Percentiles rank a stretch among this genome's conserved stretches.
phyloP scores from a whole-genome alignment of 1,139 yeast species.

The Hanseniaspora sp. region DNA sequence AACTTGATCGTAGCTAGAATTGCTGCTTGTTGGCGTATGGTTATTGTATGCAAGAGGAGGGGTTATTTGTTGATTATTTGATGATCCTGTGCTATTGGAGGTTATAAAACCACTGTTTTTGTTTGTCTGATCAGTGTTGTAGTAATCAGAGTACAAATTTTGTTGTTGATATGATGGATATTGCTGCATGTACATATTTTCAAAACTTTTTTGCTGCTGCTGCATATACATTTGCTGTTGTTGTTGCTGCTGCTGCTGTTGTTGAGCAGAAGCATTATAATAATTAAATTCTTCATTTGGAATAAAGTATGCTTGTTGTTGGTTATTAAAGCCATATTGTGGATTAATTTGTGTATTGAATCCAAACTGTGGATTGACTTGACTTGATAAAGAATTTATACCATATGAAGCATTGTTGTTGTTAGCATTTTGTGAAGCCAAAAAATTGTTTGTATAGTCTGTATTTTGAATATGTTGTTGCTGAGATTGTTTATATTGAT shows the following conservation, averaged over 20 bases:
- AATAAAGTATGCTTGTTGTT: neutral
- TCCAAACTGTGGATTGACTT: too few relatives aligned
- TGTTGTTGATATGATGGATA: neutral
- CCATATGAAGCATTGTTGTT: neutral
- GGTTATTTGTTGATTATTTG: neutral
- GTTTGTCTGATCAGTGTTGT: neutral
- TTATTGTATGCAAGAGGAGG: slow-evolving; percentile 1
- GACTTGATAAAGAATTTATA: too few relatives aligned
- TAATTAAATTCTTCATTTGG: neutral
- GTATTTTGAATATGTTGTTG: neutral
- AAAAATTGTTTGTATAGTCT: slow-evolving; percentile 12
- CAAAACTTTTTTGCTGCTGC: slow-evolving; percentile 10
- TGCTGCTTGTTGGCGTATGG: neutral
- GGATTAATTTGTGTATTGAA: neutral
- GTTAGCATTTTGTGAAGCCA: slow-evolving; percentile 3
- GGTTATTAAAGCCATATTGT: neutral
- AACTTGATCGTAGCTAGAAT: neutral
- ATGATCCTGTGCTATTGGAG: slow-evolving; percentile 9
- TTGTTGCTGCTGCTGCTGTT: neutral
- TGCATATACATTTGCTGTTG: slow-evolving; percentile 9
- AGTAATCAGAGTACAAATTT: slow-evolving; percentile 7
- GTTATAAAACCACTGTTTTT: neutral
- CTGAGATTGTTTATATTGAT: neutral
- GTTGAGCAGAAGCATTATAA: neutral
- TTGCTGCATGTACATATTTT: neutral